Evolutionary conservation across 176 grass and related monocot genomes (phyloP).

Genomic region (Dendrocalamus sinicus): DNA sequence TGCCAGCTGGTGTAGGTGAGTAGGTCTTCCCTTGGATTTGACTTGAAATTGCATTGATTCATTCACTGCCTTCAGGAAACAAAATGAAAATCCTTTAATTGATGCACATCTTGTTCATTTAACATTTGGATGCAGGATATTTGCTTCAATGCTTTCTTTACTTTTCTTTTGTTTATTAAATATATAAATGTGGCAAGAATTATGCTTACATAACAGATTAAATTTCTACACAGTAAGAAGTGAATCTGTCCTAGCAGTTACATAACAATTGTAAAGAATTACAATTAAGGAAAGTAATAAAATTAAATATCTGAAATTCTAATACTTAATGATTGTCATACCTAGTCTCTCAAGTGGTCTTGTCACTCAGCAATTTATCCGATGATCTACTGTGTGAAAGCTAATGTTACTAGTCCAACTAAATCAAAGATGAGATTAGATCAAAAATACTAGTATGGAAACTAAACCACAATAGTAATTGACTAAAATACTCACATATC

Average conservation of each 20-base stretch:
- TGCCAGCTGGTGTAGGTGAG: not conserved
- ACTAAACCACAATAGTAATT: not conserved
- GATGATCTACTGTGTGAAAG: not conserved
- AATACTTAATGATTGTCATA: not conserved
- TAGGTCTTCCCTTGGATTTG: not conserved
- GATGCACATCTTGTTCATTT: not conserved
- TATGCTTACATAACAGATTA: no score
- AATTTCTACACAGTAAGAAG: no score
- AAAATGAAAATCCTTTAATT: not conserved
- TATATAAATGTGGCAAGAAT: not conserved
- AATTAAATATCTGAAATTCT: not conserved
- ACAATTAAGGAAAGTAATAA: not conserved
- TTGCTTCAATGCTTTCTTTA: not conserved
- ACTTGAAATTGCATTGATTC: not conserved
- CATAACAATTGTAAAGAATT: not conserved
- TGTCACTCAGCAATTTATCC: not conserved
- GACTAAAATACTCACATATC: not conserved
- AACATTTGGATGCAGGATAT: not conserved
- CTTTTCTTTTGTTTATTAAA: not conserved
- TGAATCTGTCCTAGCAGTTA: not conserved
- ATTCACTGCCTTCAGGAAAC: not conserved
- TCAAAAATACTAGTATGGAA: not conserved
- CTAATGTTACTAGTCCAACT: not conserved
- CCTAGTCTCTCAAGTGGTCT: not conserved
- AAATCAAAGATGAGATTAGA: not conserved